phyloP scores from a whole-genome alignment of 1,139 yeast species.

The Yamadazyma atlantica region DNA sequence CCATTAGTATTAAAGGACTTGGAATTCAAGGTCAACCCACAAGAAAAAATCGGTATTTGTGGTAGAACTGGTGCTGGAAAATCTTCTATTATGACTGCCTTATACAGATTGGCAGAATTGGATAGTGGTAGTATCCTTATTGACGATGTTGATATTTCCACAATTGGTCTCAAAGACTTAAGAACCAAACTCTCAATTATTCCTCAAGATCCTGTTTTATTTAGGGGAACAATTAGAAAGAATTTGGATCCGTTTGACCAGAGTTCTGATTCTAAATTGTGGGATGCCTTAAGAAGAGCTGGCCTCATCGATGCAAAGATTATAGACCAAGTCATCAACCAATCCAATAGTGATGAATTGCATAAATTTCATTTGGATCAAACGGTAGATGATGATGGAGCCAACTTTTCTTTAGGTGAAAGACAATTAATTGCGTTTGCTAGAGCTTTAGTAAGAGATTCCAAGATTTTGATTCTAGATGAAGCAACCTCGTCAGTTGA shows the following conservation, averaged over 20 bases:
- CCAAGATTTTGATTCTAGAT: slow-evolving; percentile 51
- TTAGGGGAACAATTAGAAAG: slow-evolving; percentile 75
- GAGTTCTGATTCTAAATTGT: slow-evolving; percentile 28
- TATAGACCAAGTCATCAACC: slow-evolving; percentile 16
- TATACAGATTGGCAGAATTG: slow-evolving; percentile 62
- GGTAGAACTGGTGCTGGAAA: slow-evolving; percentile 86
- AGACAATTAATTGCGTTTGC: slow-evolving; percentile 55
- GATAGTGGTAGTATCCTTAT: slow-evolving; percentile 50
- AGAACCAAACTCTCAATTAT: slow-evolving; percentile 79
- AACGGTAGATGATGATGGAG: slow-evolving; percentile 51
- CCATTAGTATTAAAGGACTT: slow-evolving; percentile 71
- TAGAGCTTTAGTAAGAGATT: slow-evolving; percentile 50
- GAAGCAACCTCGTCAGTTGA: slow-evolving; percentile 61
- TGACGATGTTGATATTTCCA: slow-evolving; percentile 58
- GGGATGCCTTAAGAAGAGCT: slow-evolving; percentile 34
- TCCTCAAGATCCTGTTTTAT: slow-evolving; percentile 92
- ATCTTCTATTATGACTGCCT: slow-evolving; percentile 66
- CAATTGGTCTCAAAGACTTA: slow-evolving; percentile 72
- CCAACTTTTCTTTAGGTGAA: slow-evolving; percentile 55
- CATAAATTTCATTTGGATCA: slow-evolving; percentile 49
- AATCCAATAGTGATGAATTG: slow-evolving; percentile 29
- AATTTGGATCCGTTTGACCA: slow-evolving; percentile 69
- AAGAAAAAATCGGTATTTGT: slow-evolving; percentile 72
- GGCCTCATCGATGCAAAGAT: slow-evolving; percentile 35
- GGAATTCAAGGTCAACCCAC: slow-evolving; percentile 43